These are phyloP conservation scores for Oryza brachyantha DNA, from an alignment of 176 grass and related monocot species.

Conservation along the genomic window DNA sequence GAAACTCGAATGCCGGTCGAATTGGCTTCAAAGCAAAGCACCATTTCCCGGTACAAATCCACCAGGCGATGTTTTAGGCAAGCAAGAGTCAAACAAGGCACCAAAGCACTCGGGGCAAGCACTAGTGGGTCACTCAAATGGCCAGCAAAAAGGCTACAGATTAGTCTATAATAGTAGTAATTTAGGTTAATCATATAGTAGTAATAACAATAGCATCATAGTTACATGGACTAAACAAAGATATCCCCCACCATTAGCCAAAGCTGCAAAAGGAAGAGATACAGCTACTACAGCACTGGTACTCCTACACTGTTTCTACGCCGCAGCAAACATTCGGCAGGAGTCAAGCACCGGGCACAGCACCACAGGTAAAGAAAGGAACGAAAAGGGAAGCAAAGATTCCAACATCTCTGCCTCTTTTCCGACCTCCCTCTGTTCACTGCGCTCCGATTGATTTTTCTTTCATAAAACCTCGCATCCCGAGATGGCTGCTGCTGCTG, in stretches of 20 bases:
- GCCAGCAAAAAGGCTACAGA: background rate
- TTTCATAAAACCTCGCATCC: background rate
- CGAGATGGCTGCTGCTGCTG: background rate
- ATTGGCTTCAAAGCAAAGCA: slow-evolving; percentile 38
- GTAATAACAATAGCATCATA: background rate
- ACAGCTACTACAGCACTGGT: background rate
- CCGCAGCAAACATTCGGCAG: background rate
- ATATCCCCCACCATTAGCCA: slow-evolving; percentile 12
- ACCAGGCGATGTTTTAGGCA: background rate
- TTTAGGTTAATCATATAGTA: slow-evolving; percentile 4
- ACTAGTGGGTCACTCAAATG: slow-evolving; percentile 24
- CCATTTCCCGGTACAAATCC: slow-evolving; percentile 16
- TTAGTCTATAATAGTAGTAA: slow-evolving; percentile 12
- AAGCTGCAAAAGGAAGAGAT: slow-evolving; percentile 25
- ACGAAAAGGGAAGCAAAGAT: slow-evolving; percentile 20
- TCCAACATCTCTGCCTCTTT: background rate
- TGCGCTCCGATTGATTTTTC: background rate
- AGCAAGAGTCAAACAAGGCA: slow-evolving; percentile 11
- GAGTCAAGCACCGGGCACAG: background rate
- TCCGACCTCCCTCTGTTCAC: background rate
- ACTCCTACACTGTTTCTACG: background rate
- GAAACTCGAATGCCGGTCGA: background rate
- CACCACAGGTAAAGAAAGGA: background rate
- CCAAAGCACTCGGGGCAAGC: background rate
- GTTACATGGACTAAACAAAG: slow-evolving; percentile 47